phyloP scores from a whole-genome alignment of 2,329 filamentous ascomycete species.

The Daldinia sp. region DNA sequence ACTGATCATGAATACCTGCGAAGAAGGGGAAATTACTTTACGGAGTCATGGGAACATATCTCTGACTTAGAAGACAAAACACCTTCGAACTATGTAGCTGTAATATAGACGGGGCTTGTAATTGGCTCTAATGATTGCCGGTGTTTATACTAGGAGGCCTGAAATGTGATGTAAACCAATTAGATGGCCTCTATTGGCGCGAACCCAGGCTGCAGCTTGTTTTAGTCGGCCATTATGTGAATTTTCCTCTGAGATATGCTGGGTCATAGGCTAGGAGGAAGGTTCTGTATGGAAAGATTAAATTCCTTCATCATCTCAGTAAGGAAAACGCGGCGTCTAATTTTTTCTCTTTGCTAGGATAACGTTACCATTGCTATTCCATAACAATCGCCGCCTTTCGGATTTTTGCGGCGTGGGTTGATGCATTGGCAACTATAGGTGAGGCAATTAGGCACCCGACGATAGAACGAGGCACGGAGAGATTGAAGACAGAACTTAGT shows the following conservation, averaged over 20 bases:
- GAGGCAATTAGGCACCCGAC: neutral
- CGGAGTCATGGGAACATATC: constrained; percentile 10
- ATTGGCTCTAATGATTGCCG: constrained; percentile 45
- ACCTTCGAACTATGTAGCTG: constrained; percentile 28
- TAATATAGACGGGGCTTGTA: constrained; percentile 45
- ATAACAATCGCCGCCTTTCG: neutral
- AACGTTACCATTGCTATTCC: too few relatives aligned
- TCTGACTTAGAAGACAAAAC: constrained; percentile 37
- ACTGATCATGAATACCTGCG: constrained; percentile 3
- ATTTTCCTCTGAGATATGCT: constrained; percentile 42
- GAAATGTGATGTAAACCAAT: constrained; percentile 47
- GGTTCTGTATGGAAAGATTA: neutral
- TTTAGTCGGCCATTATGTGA: constrained; percentile 43
- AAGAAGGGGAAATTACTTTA: neutral
- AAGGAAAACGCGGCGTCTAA: neutral
- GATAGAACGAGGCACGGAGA: neutral
- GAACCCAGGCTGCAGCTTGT: constrained; percentile 47
- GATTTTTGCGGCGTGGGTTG: neutral
- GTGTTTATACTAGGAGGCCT: constrained; percentile 44
- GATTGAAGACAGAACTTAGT: neutral
- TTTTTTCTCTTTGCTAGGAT: neutral
- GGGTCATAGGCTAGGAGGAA: neutral
- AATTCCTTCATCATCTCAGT: neutral
- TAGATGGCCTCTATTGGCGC: constrained; percentile 44
- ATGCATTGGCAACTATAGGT: too few relatives aligned